A percentile compares a stretch with the other conserved stretches of the same genome.
Evolutionary conservation across 257 asterid genomes (phyloP).

Genomic region (Solanum peruvianum): DNA sequence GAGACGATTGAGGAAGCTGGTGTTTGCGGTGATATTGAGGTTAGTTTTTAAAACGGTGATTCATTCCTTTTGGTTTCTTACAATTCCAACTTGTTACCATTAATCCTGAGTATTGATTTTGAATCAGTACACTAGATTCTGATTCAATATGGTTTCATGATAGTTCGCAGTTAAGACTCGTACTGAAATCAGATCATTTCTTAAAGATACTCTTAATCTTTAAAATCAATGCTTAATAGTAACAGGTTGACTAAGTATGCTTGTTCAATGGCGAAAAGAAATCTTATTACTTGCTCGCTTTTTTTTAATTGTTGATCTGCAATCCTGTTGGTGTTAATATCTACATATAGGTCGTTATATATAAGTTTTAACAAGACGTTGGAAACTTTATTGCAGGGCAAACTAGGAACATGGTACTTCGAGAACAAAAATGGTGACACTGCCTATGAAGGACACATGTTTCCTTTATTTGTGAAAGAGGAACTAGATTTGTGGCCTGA

Average conservation of each 20-base stretch:
- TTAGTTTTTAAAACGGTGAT: slow-evolving; percentile 7
- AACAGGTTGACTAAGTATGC: neutral
- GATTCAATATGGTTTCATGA: neutral
- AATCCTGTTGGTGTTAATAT: neutral
- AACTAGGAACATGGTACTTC: slow-evolving; percentile 62
- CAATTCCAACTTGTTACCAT: neutral
- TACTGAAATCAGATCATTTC: neutral
- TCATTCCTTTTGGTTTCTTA: neutral
- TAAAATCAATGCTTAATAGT: neutral
- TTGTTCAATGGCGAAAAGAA: neutral
- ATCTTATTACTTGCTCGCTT: neutral
- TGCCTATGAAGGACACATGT: slow-evolving; percentile 64
- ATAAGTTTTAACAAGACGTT: neutral
- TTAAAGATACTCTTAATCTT: neutral
- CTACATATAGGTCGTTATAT: neutral
- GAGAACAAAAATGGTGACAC: slow-evolving; percentile 43
- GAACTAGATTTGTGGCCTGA: slow-evolving; percentile 87
- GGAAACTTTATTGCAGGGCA: slow-evolving; percentile 21
- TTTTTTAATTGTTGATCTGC: neutral
- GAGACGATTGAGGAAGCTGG: slow-evolving; percentile 96
- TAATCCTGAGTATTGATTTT: neutral
- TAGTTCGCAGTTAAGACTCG: neutral
- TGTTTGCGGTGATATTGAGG: slow-evolving; percentile 73
- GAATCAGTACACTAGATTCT: neutral
- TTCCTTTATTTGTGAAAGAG: slow-evolving; percentile 59